Evolutionary conservation across 1,284 basidiomycete species (phyloP).

Genomic region (Ustilago curta): DNA sequence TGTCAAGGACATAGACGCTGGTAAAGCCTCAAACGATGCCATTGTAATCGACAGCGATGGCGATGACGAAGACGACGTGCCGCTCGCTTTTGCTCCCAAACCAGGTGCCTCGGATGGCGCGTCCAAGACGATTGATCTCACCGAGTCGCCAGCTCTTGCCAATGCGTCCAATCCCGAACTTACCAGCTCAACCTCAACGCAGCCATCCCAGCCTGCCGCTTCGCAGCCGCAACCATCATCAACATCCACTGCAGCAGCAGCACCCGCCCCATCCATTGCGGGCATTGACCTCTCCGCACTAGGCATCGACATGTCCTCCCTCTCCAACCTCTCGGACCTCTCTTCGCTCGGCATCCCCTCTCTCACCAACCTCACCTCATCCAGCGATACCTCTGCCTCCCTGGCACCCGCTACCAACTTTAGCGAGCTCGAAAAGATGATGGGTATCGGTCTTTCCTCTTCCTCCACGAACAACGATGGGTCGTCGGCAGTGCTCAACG

Average conservation of each 20-base stretch:
- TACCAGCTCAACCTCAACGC: not conserved
- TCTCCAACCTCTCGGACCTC: constrained; percentile 30
- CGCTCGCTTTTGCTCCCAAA: constrained; percentile 47
- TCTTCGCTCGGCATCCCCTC: constrained; percentile 39
- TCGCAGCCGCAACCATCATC: not conserved
- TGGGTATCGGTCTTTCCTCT: constrained; percentile 42
- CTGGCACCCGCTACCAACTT: constrained; percentile 25
- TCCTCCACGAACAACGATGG: constrained; percentile 1
- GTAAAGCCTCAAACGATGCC: constrained; percentile 24
- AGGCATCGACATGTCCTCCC: constrained; percentile 37
- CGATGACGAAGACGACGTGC: constrained; percentile 51
- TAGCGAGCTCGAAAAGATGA: constrained; percentile 45
- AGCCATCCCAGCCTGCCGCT: not conserved
- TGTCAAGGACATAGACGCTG: constrained; percentile 2
- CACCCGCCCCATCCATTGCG: constrained; percentile 9
- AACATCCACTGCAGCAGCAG: not conserved
- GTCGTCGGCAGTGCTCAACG: not conserved
- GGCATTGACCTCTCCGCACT: constrained; percentile 42
- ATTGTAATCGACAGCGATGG: constrained; percentile 51
- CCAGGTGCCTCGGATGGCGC: constrained; percentile 5
- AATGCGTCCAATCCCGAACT: constrained; percentile 12
- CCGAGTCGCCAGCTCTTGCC: constrained; percentile 28
- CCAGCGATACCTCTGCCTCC: constrained; percentile 2
- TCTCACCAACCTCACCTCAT: constrained; percentile 2
- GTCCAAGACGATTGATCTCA: constrained; percentile 40